These are phyloP conservation scores for Botrytis fragariae DNA, from an alignment of 2,329 filamentous ascomycete genomes.

Conservation along the genomic window DNA sequence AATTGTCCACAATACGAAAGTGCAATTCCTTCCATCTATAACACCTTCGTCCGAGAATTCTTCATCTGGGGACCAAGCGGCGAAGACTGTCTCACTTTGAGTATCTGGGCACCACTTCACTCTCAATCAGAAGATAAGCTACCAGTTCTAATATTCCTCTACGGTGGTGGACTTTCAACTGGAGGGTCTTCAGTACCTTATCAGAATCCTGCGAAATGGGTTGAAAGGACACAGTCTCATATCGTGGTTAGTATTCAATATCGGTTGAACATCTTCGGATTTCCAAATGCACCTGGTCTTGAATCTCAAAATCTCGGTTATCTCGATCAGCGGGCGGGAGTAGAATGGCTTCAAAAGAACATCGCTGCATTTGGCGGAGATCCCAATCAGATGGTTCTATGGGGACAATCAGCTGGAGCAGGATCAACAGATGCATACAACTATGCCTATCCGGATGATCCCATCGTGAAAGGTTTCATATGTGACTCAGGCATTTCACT, in stretches of 20 bases:
- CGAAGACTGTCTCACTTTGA: constrained; percentile 36
- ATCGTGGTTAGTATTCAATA: constrained; percentile 39
- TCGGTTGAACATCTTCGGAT: constrained; percentile 37
- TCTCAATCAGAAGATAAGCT: constrained; percentile 42
- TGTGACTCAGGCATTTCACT: not conserved
- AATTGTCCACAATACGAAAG: not conserved
- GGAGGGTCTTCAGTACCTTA: constrained; percentile 21
- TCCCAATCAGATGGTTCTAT: not conserved
- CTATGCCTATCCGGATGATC: not conserved
- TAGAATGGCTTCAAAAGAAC: not conserved
- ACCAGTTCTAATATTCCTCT: constrained; percentile 40
- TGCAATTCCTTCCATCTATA: not conserved
- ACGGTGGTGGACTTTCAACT: constrained; percentile 18
- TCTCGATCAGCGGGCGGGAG: not conserved
- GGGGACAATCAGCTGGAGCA: not conserved
- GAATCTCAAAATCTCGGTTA: not conserved
- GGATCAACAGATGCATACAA: not conserved
- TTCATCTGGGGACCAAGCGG: constrained; percentile 14
- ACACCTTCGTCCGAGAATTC: constrained; percentile 6
- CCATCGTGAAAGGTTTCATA: not conserved
- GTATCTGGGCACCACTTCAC: constrained; percentile 30
- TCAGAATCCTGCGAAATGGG: constrained; percentile 21
- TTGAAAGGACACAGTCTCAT: constrained; percentile 23
- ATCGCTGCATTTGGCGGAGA: not conserved
- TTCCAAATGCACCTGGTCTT: not conserved